A percentile compares a stretch with the other conserved stretches of the same genome.
These are phyloP conservation scores for Clonostachys sp. DNA, from an alignment of 2,329 filamentous ascomycete species.

Conservation along the genomic window DNA sequence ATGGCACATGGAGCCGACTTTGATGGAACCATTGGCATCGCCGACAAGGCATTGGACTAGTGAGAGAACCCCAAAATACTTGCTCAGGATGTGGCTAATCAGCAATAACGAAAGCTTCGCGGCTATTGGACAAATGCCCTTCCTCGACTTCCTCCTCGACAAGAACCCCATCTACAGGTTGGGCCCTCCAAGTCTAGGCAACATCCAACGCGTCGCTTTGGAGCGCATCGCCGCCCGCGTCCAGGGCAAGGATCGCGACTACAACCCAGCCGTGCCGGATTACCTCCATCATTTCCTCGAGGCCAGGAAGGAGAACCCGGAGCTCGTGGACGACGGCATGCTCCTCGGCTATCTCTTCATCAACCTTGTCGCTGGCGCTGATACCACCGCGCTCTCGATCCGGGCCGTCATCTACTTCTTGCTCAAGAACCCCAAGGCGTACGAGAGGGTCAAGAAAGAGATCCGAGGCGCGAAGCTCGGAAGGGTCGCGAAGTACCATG, in stretches of 20 bases:
- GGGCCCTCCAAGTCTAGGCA: conserved; percentile 8
- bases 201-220: conserved; percentile 9
- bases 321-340: conserved; percentile 25
- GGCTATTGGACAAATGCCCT: conserved; percentile 16
- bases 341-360: conserved; percentile 25
- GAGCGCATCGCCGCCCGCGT: conserved; percentile 9
- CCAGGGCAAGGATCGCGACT: conserved; percentile 11
- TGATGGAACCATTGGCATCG: conserved; percentile 6
- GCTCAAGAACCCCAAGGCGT: conserved; percentile 20
- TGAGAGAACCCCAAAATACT: conserved; percentile 5
- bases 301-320: conserved; percentile 21
- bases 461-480: conserved; percentile 14
- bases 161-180: conserved; percentile 7
- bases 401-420: conserved; percentile 28
- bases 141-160: conserved; percentile 16
- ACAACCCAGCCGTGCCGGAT: conserved; percentile 9
- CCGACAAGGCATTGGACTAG: conserved; percentile 19
- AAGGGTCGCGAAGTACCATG: conserved; percentile 9
- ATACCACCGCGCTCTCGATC: conserved; percentile 27
- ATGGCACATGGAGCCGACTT: conserved; percentile 19
- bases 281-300: conserved; percentile 28
- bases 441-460: conserved; percentile 10
- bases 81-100: background rate
- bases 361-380: conserved; percentile 27
- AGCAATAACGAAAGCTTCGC: conserved; percentile 18